Evolutionary conservation across 2,329 filamentous ascomycete genomes (phyloP), one percentile per base, ranked within the genome.

Genomic region (Xylaria sp.): DNA sequence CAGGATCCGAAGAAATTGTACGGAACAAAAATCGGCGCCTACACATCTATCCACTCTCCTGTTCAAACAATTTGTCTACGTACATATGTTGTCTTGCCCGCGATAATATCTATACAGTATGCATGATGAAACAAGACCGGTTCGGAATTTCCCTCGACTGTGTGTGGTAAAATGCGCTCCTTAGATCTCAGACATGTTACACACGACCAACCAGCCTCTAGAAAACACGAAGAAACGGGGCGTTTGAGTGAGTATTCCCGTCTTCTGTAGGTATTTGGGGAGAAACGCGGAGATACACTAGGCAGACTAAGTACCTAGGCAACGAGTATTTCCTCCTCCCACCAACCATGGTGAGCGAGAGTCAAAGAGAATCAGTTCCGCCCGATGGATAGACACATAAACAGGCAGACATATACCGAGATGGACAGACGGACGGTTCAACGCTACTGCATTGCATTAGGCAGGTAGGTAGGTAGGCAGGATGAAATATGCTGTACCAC

Each of bases 131-230:
- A 46, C 49, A 23, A 9, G 23, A 11, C 14, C 14, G 14, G 28
- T 6, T 38, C 19, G 4, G 15, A 14, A 5, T 51, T 43, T 25
- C 28, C 7, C 50, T 28, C 40, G 31, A 17, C 2, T 12, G 40
- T 14, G 45, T 23, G 28, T 4, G 28, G 28, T 31, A 31, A 42
- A 49, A n/a, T n/a, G n/a, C n/a, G n/a, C n/a, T n/a, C n/a, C n/a
- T n/a, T n/a, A n/a, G n/a, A n/a, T n/a, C n/a, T n/a, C n/a, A n/a
- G 33, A 49, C 23, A 54, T 40, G 57, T 47, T 40, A 33, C 57
- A 31, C 28, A 31, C 28, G 9, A 31, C 28, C 5, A 9, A 4
- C 9, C 9, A 9, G 9, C 28, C 28, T 5, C 28, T 4, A 31
- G 28, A 31, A 9, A 31, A 31, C n/a, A n/a, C n/a, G n/a, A n/a